A percentile compares a stretch with the other conserved stretches of the same genome.
Evolutionary conservation across 2,329 filamentous ascomycete species (phyloP).

Genomic region (Pezicula carpinea): DNA sequence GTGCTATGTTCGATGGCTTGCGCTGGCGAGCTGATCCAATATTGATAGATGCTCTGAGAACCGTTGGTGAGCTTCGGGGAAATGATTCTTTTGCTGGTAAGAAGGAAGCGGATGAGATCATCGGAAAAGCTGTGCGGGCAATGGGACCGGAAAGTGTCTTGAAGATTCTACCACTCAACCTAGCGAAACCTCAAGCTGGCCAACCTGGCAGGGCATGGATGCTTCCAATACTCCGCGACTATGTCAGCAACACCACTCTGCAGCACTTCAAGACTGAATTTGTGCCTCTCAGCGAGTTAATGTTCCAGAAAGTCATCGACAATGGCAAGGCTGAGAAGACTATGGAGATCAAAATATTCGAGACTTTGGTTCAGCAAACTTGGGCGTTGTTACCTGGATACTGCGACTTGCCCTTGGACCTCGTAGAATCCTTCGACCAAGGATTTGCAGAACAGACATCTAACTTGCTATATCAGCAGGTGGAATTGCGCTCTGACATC

Average conservation of each 20-base stretch:
- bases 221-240: constrained; percentile 84
- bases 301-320: constrained; percentile 85
- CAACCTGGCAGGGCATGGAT: constrained; percentile 91
- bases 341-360: constrained; percentile 95
- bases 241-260: constrained; percentile 82
- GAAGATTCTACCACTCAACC: constrained; percentile 77
- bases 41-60: constrained; percentile 69
- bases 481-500: constrained; percentile 79
- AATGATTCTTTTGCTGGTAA: constrained; percentile 89
- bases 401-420: constrained; percentile 84
- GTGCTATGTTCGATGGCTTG: constrained; percentile 80
- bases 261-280: constrained; percentile 82
- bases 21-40: constrained; percentile 82
- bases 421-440: constrained; percentile 75
- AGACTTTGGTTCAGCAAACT: constrained; percentile 91
- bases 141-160: constrained; percentile 88
- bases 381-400: constrained; percentile 94
- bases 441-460: constrained; percentile 83
- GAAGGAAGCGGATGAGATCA: constrained; percentile 87
- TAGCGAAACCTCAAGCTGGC: constrained; percentile 69
- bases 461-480: constrained; percentile 88
- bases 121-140: constrained; percentile 80
- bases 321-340: constrained; percentile 81
- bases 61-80: constrained; percentile 79
- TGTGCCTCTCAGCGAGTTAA: constrained; percentile 80